phyloP scores from a whole-genome alignment of 345 rosid species.

The Pistacia integerrima region DNA sequence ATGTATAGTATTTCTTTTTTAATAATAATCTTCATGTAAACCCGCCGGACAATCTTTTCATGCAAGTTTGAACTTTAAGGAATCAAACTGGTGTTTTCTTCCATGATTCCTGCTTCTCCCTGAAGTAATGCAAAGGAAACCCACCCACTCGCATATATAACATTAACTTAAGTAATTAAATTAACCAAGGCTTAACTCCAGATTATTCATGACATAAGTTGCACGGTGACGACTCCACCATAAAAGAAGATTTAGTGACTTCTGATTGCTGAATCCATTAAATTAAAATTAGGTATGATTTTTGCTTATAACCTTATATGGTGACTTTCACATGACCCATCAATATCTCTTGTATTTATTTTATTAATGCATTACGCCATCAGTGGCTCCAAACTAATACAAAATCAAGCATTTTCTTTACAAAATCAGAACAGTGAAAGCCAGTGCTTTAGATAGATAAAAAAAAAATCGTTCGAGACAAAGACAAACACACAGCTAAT shows the following conservation, averaged over 20 bases:
- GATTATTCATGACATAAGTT: not conserved
- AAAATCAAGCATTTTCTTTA: not conserved
- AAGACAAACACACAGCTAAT: conserved; percentile 2
- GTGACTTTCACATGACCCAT: not conserved
- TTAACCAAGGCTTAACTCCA: too few species aligned
- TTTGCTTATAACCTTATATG: not conserved
- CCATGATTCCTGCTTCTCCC: not conserved
- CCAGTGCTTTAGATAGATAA: not conserved
- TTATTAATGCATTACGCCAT: conserved; percentile 6
- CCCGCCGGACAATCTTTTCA: not conserved
- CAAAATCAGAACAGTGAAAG: not conserved
- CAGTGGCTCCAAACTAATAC: not conserved
- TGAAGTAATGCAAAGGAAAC: not conserved
- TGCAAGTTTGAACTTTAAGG: not conserved
- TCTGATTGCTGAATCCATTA: not conserved
- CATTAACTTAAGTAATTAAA: not conserved
- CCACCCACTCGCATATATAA: not conserved
- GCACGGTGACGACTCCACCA: not conserved
- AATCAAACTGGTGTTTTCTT: not conserved
- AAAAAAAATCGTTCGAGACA: not conserved
- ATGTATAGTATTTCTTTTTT: too few species aligned
- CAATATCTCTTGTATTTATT: not conserved
- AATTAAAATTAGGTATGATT: not conserved
- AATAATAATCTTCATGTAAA: too few species aligned
- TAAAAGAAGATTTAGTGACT: not conserved